phyloP scores from a whole-genome alignment of 2,329 filamentous ascomycete genomes.

The Paraconiothyrium brasiliense region DNA sequence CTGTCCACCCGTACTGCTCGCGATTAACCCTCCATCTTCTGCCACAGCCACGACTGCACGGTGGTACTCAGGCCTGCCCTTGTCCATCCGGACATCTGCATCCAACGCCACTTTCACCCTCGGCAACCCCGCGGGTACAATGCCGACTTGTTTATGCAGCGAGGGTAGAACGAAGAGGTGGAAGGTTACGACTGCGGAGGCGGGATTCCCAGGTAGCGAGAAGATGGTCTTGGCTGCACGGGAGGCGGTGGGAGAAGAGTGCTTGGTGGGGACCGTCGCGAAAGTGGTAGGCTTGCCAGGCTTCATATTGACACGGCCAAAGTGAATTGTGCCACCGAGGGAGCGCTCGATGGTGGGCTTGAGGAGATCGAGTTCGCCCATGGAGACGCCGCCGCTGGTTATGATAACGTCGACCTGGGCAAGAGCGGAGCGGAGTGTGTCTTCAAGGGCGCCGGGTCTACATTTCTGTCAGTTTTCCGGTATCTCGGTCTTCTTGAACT shows the following conservation, averaged over 20 bases:
- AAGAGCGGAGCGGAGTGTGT: conserved; percentile 77
- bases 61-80: conserved; percentile 85
- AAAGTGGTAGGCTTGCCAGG: conserved; percentile 98
- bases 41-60: conserved; percentile 76
- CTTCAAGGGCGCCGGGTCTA: conserved; percentile 75
- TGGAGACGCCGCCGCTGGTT: conserved; percentile 93
- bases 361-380: conserved; percentile 96
- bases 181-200: conserved; percentile 90
- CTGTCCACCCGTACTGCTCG: conserved; percentile 87
- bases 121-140: conserved; percentile 74
- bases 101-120: conserved; percentile 75
- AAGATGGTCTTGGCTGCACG: conserved; percentile 79
- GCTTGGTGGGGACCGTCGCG: conserved; percentile 79
- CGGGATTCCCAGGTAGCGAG: conserved; percentile 91
- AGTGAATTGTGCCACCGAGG: conserved; percentile 92
- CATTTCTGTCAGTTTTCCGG: conserved; percentile 30
- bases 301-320: conserved; percentile 97
- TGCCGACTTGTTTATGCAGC: conserved; percentile 78
- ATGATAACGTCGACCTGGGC: conserved; percentile 82
- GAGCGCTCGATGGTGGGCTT: conserved; percentile 94
- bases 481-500: not conserved
- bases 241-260: conserved; percentile 58
- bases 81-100: conserved; percentile 78
- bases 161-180: conserved; percentile 93
- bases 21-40: conserved; percentile 73